Evolutionary conservation across 2,329 filamentous ascomycete species (phyloP).

Genomic region (Canariomyces notabilis): DNA sequence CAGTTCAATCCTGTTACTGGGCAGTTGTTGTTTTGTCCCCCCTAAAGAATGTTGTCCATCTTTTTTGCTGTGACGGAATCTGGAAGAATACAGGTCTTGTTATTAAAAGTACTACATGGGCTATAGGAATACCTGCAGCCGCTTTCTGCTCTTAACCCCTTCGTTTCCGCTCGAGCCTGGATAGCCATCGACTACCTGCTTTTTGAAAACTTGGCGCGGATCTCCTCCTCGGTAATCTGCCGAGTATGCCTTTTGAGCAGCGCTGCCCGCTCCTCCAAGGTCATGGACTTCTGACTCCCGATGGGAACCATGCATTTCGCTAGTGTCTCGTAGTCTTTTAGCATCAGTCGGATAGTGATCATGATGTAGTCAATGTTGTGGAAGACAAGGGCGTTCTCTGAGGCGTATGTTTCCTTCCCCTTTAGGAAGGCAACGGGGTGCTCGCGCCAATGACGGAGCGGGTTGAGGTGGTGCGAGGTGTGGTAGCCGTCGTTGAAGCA

Average conservation of each 20-base stretch:
- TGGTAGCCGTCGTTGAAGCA: constrained; percentile 65
- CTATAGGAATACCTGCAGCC: too few species aligned
- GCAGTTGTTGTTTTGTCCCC: neutral
- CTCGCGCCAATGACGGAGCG: constrained; percentile 73
- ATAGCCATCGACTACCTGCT: neutral
- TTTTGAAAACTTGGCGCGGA: neutral
- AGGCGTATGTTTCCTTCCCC: constrained; percentile 61
- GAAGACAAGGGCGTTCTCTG: constrained; percentile 68
- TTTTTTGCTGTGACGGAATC: too few species aligned
- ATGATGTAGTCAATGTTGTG: constrained; percentile 78
- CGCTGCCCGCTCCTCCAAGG: constrained; percentile 54
- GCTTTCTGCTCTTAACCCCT: too few species aligned
- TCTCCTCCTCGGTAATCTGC: constrained; percentile 32
- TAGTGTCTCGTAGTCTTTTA: constrained; percentile 66
- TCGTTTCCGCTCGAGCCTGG: neutral
- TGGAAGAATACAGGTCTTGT: neutral
- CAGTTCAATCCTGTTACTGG: constrained; percentile 4
- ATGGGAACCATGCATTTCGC: constrained; percentile 70
- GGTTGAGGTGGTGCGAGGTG: constrained; percentile 76
- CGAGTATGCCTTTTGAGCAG: constrained; percentile 63
- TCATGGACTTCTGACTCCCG: constrained; percentile 61
- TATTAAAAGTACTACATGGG: neutral
- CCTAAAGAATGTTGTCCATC: neutral
- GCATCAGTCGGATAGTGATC: constrained; percentile 63
- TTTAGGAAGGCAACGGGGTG: constrained; percentile 70